These are phyloP conservation scores for Amanita muscaria DNA, from an alignment of 768 basidiomycete genomes.

Conservation along the genomic window DNA sequence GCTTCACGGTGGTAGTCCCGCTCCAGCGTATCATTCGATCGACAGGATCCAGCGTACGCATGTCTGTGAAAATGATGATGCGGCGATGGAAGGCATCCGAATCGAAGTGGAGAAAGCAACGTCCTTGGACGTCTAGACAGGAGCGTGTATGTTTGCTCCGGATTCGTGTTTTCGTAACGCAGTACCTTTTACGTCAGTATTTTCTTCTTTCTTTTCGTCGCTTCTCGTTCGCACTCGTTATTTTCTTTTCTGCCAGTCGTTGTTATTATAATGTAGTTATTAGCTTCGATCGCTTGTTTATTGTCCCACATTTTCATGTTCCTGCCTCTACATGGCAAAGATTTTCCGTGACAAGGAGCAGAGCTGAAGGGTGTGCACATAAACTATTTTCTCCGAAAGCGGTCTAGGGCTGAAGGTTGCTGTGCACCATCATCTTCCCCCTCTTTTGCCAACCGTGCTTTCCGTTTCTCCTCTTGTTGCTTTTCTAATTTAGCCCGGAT, in stretches of 20 bases:
- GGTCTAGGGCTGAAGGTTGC: conserved; percentile 6
- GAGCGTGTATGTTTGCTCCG: background rate
- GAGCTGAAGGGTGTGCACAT: too few relatives aligned
- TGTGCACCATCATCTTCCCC: background rate
- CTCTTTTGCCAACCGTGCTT: background rate
- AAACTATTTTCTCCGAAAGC: conserved; percentile 1
- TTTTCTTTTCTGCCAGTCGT: background rate
- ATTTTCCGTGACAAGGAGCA: too few relatives aligned
- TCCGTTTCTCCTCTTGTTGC: conserved; percentile 33
- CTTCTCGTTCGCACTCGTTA: background rate
- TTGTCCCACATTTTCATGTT: background rate
- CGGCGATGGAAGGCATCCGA: conserved; percentile 37
- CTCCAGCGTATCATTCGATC: conserved; percentile 44
- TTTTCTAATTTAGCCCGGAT: conserved; percentile 60
- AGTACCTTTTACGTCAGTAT: too few relatives aligned
- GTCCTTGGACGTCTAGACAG: conserved; percentile 18
- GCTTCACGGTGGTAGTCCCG: conserved; percentile 35
- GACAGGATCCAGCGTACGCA: conserved; percentile 37
- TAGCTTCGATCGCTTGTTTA: conserved; percentile 7
- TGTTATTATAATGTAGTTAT: background rate
- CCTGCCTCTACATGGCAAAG: background rate
- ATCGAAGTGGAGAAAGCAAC: conserved; percentile 55
- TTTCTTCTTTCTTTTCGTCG: background rate
- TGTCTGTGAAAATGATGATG: conserved; percentile 23
- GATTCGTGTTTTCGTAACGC: too few relatives aligned